Evolutionary conservation across 1,284 basidiomycete species (phyloP), one percentile per base, ranked within the genome.

Genomic region (Ustilago tritici): DNA sequence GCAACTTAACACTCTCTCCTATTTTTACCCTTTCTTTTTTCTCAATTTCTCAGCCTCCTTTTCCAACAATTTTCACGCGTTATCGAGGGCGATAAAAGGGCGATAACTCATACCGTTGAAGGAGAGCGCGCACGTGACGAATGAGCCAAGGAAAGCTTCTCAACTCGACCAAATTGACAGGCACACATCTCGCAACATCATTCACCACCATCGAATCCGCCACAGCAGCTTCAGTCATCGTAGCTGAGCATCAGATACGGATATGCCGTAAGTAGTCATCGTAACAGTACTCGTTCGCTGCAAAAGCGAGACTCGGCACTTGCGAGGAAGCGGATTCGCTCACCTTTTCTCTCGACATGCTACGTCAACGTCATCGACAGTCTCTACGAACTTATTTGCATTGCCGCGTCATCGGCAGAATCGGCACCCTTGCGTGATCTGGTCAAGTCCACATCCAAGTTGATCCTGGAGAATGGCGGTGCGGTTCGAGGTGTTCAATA

Each of bases 401-500:
- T 85, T 28, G 84, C 84, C 10, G 81, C 84, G 35, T 78, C 78
- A 2, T 80, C 81, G 3, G 71, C 77, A n/a, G 80, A 84, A 57
- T 84, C 84, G 34, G 82, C 82, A 36, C 91, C 92, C 78, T 91
- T 95, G 53, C 91, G 92, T 67, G 90, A 91, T 74, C 89, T 95
- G 17, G 93, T 94, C 31, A 89, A 89, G 12, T 90, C 91, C 80
- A 90, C 92, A 6, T 92, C 93, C 23, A 89, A 88, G 64, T 91
- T 93, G 83, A 88, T 95, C 62, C 89, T 95, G 88, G 89, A 92
- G 68, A 87, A 89, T 23, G 94, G 93, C 58, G 93, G 93, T 32
- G 92, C 93, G 52, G 93, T 95, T 31, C 90, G 93, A 32, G 90
- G 89, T 53, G 89, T 95, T 65, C 89, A 92, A 57, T 93, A 90